Percentiles rank a stretch among this genome's conserved stretches.
Evolutionary conservation across 2,329 filamentous ascomycete genomes (phyloP).

Genomic region (Tolypocladium ophioglossoides): DNA sequence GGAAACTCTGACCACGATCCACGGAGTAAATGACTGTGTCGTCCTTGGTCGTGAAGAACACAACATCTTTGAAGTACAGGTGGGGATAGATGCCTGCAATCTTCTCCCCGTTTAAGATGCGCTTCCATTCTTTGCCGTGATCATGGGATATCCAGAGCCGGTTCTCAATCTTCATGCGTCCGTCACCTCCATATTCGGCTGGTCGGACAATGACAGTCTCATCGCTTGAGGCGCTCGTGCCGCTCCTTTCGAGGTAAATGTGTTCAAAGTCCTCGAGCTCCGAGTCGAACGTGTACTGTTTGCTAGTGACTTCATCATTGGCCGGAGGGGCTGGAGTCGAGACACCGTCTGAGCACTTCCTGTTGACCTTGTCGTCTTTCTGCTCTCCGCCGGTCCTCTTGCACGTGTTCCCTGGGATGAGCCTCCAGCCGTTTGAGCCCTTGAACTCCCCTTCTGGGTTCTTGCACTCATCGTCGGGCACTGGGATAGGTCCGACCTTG

Average conservation of each 20-base stretch:
- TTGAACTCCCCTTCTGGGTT: conserved; percentile 60
- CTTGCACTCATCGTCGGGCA: conserved; percentile 66
- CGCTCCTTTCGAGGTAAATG: conserved; percentile 70
- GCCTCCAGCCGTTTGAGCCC: conserved; percentile 81
- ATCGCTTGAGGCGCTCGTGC: conserved; percentile 51
- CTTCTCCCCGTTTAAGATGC: conserved; percentile 56
- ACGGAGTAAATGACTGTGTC: conserved; percentile 68
- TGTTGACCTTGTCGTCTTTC: conserved; percentile 63
- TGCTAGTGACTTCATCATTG: conserved; percentile 55
- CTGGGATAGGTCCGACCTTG: conserved; percentile 47
- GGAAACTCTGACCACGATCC: conserved; percentile 64
- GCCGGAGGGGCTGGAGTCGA: conserved; percentile 38
- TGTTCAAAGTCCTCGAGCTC: conserved; percentile 41
- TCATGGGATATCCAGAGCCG: conserved; percentile 65
- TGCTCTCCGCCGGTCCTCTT: conserved; percentile 48
- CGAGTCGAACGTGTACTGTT: conserved; percentile 52
- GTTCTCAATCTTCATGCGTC: conserved; percentile 31
- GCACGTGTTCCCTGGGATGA: conserved; percentile 78
- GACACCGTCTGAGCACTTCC: conserved; percentile 59
- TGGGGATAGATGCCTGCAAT: conserved; percentile 68
- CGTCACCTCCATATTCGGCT: conserved; percentile 21
- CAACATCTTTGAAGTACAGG: conserved; percentile 68
- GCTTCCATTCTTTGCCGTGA: conserved; percentile 80
- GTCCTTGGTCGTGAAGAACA: conserved; percentile 69
- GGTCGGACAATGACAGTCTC: conserved; percentile 59